These are phyloP conservation scores for Lanmaoa rubissima DNA, from an alignment of 768 basidiomycete genomes.

Conservation along the genomic window DNA sequence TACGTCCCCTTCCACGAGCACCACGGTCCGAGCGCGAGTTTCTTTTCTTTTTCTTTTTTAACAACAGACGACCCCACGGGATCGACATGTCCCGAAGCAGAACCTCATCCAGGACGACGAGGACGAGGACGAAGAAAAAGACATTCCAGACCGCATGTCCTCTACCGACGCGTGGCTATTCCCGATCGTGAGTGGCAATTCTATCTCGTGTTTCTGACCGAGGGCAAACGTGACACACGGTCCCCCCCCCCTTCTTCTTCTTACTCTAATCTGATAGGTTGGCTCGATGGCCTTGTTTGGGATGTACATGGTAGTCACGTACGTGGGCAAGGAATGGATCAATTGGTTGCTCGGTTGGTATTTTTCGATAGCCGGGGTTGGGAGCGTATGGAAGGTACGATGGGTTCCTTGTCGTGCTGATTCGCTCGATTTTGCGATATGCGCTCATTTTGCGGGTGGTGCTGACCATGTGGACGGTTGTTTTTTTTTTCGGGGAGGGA, in stretches of 20 bases:
- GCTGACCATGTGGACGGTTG: neutral
- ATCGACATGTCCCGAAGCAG: neutral
- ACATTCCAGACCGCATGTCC: conserved; percentile 57
- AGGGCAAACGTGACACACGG: neutral
- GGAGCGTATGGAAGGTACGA: conserved; percentile 62
- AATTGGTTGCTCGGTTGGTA: conserved; percentile 80
- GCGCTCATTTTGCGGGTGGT: neutral
- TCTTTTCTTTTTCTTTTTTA: too few species aligned
- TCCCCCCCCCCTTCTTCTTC: neutral
- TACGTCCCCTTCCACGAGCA: conserved; percentile 34
- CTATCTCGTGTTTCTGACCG: neutral
- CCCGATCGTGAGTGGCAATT: conserved; percentile 55
- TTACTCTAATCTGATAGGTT: conserved; percentile 41
- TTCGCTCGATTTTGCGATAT: neutral
- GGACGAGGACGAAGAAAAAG: conserved; percentile 53
- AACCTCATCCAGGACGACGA: conserved; percentile 36
- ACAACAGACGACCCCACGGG: conserved; percentile 7
- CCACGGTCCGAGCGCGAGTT: neutral
- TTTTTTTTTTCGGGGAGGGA: too few species aligned
- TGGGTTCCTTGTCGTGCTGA: neutral
- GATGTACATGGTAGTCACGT: conserved; percentile 69
- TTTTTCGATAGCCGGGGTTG: conserved; percentile 62
- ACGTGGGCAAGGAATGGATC: conserved; percentile 77
- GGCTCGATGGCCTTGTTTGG: conserved; percentile 70
- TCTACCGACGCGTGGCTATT: conserved; percentile 72